Conservation (phyloP, 164 flowering plant genomes). For the Pachysandra terminalis region DNA sequence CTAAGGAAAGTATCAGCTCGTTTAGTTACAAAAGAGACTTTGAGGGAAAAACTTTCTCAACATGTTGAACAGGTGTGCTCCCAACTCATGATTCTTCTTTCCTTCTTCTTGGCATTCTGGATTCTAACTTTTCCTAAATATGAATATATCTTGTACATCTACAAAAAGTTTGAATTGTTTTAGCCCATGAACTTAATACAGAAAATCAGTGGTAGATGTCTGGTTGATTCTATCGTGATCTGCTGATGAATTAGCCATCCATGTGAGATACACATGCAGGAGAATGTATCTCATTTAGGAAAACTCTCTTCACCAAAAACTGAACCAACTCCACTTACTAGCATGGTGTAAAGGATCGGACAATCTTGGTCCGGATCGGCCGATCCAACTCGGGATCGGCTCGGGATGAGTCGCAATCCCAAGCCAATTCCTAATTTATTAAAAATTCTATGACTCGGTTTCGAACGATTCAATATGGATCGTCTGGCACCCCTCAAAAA, state of each 20-base stretch:
- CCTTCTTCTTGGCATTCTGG: neutral
- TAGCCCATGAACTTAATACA: neutral
- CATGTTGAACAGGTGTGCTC: constrained; percentile 80
- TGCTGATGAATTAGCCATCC: neutral
- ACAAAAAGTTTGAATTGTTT: neutral
- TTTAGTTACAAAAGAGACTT: constrained; percentile 51
- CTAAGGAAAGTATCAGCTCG: constrained; percentile 48
- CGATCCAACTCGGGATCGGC: too few species aligned
- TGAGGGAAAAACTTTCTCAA: constrained; percentile 71
- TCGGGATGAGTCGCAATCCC: too few species aligned
- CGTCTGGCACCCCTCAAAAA: too few species aligned
- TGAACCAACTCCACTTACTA: neutral
- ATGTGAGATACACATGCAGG: neutral
- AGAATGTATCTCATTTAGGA: neutral
- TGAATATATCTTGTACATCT: neutral
- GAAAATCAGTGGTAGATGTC: neutral
- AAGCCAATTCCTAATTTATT: too few species aligned
- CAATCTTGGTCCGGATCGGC: too few species aligned
- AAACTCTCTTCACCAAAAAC: neutral
- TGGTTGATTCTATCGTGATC: neutral
- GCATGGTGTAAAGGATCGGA: too few species aligned
- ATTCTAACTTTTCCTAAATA: neutral
- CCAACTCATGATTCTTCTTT: neutral
- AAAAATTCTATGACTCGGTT: too few species aligned
- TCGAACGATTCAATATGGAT: too few species aligned